These are phyloP conservation scores for Panicum miliaceum DNA, from an alignment of 176 grass and related monocot genomes.

Conservation along the genomic window DNA sequence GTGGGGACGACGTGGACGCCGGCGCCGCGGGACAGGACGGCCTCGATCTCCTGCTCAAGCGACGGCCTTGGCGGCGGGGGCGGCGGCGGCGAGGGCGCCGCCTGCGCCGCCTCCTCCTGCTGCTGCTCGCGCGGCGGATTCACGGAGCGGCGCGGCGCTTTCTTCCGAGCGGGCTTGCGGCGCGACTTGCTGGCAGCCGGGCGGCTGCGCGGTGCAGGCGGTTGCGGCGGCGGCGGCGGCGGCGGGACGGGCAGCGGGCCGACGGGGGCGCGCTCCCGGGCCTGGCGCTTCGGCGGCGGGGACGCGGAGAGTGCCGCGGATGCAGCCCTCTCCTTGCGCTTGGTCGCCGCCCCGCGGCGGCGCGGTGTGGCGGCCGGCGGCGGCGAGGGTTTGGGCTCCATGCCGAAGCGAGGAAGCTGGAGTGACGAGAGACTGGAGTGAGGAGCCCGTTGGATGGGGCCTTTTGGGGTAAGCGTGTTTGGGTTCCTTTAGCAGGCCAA, in stretches of 20 bases:
- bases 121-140: not conserved
- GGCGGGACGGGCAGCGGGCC: conserved; percentile 24
- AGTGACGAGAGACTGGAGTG: not conserved
- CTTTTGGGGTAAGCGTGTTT: not conserved
- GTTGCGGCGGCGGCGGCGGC: not conserved
- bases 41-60: conserved; percentile 43
- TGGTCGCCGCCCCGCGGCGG: conserved; percentile 44
- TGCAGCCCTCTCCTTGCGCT: conserved; percentile 58
- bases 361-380: conserved; percentile 15
- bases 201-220: conserved; percentile 30
- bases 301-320: conserved; percentile 7
- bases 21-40: conserved; percentile 58
- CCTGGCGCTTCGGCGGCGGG: conserved; percentile 55
- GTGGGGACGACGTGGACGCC: conserved; percentile 70
- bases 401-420: not conserved
- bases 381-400: conserved; percentile 60
- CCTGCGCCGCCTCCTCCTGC: too few relatives aligned
- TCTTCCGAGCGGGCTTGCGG: conserved; percentile 45
- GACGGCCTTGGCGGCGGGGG: not conserved
- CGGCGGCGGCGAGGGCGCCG: not conserved
- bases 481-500: too few relatives aligned
- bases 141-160: not conserved
- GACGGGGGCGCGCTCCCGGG: conserved; percentile 56
- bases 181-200: conserved; percentile 45
- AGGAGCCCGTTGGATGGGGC: not conserved